Base-by-base conservation (phyloP, 2,329 filamentous ascomycete species). In the Pseudogymnoascus sp. region DNA sequence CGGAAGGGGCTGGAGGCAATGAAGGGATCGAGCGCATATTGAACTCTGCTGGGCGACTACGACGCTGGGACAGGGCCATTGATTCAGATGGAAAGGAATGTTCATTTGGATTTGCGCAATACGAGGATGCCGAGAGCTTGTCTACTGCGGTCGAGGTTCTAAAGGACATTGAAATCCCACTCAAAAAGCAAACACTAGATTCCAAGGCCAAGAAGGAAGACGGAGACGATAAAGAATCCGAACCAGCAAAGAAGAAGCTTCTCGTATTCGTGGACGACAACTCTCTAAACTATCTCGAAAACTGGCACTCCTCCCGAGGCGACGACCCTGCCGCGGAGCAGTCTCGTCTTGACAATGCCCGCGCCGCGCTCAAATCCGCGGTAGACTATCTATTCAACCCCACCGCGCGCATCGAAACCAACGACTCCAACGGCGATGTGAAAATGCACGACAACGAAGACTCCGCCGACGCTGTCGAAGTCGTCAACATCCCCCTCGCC, bases 101-200 rank as follows among this genome's bases (percentile, higher is more conserved):
- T 76, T 89, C 88, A 66, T 98, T 98, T 79, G 95, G 93, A 12
- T 98, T 99, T 77, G 95, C 93, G 65, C 90, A 97, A 76, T 99
- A 90, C 75, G 93, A 96, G 66, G 93, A 98, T 74, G 86, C 88
- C 24, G 90, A 96, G 75, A 93, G 92, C 68, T 81, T 99, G 68
- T 87, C 89, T 74, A 88, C 88, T 50, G 95, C 93, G 46, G 86
- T 93, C 62, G 91, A 96, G 74, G 84, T 96, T 63, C 84, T 97
- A 70, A 86, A 87, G 73, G 88, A 95, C 70, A 81, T 97, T 66
- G 82, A 91, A 72, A 85, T 98, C 59, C 95, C 95, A 31, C 80
- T 87, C 41, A 90, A 91, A 77, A 89, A 87, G 74, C 90, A 93
- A 75, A 76, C 79, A 16, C 78, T 82, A 24, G 78, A 78, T 69